A percentile compares a stretch with the other conserved stretches of the same genome.
Evolutionary conservation across 2,329 filamentous ascomycete species (phyloP).

Genomic region (Diplodia intermedia): DNA sequence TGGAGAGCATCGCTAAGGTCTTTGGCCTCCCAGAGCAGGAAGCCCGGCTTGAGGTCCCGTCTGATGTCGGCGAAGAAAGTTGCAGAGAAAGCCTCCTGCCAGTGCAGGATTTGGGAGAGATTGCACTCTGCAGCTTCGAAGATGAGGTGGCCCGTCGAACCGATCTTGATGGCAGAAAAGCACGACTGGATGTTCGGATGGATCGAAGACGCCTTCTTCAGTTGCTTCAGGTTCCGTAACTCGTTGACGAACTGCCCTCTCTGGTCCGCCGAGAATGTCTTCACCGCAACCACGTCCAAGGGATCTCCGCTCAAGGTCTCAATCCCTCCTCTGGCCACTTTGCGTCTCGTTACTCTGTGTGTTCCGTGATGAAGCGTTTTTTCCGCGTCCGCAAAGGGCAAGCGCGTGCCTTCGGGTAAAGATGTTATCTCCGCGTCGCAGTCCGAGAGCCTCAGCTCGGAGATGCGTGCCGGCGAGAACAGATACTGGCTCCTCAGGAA

Average conservation of each 20-base stretch:
- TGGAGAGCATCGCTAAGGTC: conserved; percentile 5
- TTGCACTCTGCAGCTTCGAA: conserved; percentile 17
- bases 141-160: conserved; percentile 6
- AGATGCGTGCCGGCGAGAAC: conserved; percentile 5
- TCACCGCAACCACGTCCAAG: conserved; percentile 1
- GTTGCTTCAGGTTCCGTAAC: neutral
- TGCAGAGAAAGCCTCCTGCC: neutral
- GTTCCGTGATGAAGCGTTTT: neutral
- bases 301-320: neutral
- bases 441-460: neutral
- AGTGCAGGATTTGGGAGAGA: conserved; percentile 14
- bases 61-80: neutral
- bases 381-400: neutral
- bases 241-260: neutral
- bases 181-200: conserved; percentile 13
- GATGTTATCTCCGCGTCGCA: neutral
- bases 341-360: neutral
- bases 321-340: conserved; percentile 1
- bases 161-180: conserved; percentile 16
- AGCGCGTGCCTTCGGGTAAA: neutral
- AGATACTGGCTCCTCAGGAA: conserved; percentile 1
- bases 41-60: conserved; percentile 1
- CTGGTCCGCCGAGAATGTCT: conserved; percentile 5
- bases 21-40: conserved; percentile 17
- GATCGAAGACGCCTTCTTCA: neutral